Evolutionary conservation across 768 basidiomycete genomes (phyloP).

Genomic region (Boletus rex-veris): DNA sequence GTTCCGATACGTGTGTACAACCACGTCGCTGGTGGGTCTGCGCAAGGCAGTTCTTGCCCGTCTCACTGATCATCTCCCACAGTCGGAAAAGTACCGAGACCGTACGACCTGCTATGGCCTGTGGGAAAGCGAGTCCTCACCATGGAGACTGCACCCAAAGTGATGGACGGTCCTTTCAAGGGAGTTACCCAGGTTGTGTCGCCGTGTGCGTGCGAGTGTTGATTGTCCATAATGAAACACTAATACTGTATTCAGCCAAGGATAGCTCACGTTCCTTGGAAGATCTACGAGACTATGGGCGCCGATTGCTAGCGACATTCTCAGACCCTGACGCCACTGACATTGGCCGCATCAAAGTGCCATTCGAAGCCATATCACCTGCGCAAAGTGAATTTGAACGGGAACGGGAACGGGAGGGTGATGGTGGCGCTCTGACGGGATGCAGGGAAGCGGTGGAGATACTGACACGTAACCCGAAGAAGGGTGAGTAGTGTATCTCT

Average conservation of each 20-base stretch:
- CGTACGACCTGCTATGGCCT: constrained; percentile 87
- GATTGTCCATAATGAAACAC: not conserved
- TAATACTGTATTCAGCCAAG: constrained; percentile 12
- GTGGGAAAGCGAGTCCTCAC: constrained; percentile 41
- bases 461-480: constrained; percentile 83
- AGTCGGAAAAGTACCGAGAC: constrained; percentile 54
- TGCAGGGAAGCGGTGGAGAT: constrained; percentile 90
- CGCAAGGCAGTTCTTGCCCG: not conserved
- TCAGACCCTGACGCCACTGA: constrained; percentile 31
- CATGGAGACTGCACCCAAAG: constrained; percentile 25
- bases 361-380: constrained; percentile 25
- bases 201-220: constrained; percentile 16
- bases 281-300: constrained; percentile 53
- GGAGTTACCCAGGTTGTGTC: constrained; percentile 1
- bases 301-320: constrained; percentile 46
- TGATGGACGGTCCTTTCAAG: constrained; percentile 22
- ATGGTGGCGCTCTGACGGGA: constrained; percentile 44
- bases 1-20: constrained; percentile 92
- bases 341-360: constrained; percentile 23
- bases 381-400: constrained; percentile 25
- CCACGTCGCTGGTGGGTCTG: constrained; percentile 65
- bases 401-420: constrained; percentile 38
- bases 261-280: constrained; percentile 31
- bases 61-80: constrained; percentile 1
- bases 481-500: constrained; percentile 49